Base-by-base conservation (phyloP, 352 stramenopile species). In the Globisporangium mamillatum region DNA sequence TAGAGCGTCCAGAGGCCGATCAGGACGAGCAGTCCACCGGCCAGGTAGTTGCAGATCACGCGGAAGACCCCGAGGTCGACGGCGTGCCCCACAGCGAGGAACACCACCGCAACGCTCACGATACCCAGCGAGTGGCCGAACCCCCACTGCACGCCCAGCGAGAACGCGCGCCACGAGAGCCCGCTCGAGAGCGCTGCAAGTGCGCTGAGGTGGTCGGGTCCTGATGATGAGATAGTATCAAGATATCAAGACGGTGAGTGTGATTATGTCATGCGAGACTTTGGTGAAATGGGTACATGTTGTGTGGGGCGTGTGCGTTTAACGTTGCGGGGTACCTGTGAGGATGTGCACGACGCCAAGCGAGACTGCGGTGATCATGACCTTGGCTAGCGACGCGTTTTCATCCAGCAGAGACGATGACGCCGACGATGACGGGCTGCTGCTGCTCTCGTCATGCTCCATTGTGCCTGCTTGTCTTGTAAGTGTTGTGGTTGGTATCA, bases 101-200 rank as follows among this genome's bases (percentile, higher is more conserved):
- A 89, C 44, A 74, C 76, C 27, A 72, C 66, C 24, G 74, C 93
- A 61, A 91, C 71, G 20, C 76, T 27, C 16, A 97, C 50, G 60
- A 98, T 88, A n/a, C 93, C 93, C 0, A 93, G 71, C 16, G 83
- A 89, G 68, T 98, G 92, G 25, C 93, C 92, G 27, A 89, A 75
- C 10, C 93, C 93, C 93, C 91, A 98, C 68, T 93, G 86, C 22
- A 88, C 70, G 22, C 92, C 92, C 0, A 98, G 82, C 1, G 69
- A 72, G 72, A 97, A 94, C 24, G 90, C 81, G 20, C 70, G 72
- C 64, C 78, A 91, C 20, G 83, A 89, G 62, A 80, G 79, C 1
- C 82, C 86, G 38, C 80, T 92, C 18, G 81, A 90, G 8, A 98
- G 81, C 57, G 91, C 95, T 9, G 89, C 90, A 7, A 98, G 67